Base-by-base conservation (phyloP, 306 rosid species). In the Morella rubra region DNA sequence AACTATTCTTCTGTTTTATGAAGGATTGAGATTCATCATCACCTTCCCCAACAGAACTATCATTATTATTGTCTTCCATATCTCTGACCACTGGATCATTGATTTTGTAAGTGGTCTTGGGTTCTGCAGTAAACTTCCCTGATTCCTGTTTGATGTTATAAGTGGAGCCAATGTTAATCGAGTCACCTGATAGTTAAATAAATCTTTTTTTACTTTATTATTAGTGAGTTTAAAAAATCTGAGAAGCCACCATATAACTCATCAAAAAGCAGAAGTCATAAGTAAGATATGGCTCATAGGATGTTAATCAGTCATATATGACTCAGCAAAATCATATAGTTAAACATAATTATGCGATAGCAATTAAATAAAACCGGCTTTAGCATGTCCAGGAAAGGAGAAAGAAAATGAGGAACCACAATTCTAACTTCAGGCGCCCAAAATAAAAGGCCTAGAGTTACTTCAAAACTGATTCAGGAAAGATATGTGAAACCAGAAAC, bases 141-240 rank as follows among this genome's bases (percentile, higher is more conserved):
- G 18, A 77, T 32, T 73, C 86, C 90, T 90, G 61, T 9, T 74
- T 44, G 70, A 62, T 61, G 16, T 74, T 74, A 80, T 44, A 62
- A 44, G 62, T 73, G 37, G 47, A 6, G 19, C 7, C 11, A 24
- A 41, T 54, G 14, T 62, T 49, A 77, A 51, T 69, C 24, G 5
- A 58, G 52, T 6, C 61, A 62, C 12, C 9, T 54, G 18, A 24
- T 73, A 19, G 0, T 44, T n/a, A 4, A 11, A 9, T 49, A 49
- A n/a, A 9, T 49, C 10, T 11, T 49, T 47, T 49, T 49, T 14
- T 15, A 2, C n/a, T 49, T 49, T 49, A 10, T 22, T 58, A 12
- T 22, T 58, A 20, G 65, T 58, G 41, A 58, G 65, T 22, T 24
- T 6, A 3, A 68, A 19, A 8, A 19, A 68, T 44, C 56, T 19